These are phyloP conservation scores for Talaromyces atroroseus DNA, from an alignment of 2,329 filamentous ascomycete genomes.

Conservation along the genomic window DNA sequence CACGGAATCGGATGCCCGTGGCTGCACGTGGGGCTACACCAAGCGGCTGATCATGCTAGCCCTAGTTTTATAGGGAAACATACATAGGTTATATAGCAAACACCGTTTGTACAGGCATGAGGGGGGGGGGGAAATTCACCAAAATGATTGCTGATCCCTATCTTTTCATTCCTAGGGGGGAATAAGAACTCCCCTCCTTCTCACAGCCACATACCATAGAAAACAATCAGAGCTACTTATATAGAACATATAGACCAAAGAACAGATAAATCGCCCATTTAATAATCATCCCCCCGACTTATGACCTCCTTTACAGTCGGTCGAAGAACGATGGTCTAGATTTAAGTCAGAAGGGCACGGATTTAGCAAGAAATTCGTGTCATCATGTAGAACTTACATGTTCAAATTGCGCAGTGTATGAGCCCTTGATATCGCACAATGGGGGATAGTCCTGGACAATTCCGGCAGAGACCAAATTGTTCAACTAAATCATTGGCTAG, in stretches of 20 bases:
- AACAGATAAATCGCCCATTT: constrained; percentile 22
- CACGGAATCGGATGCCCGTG: constrained; percentile 22
- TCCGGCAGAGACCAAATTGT: constrained; percentile 74
- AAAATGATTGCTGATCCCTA: not conserved
- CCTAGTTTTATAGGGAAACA: not conserved
- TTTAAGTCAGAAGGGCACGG: constrained; percentile 1
- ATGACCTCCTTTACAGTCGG: constrained; percentile 83
- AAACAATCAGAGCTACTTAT: not conserved
- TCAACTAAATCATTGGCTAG: constrained; percentile 55
- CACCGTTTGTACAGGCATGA: not conserved
- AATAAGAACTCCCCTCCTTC: not conserved
- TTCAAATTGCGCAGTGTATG: constrained; percentile 90
- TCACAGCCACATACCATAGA: not conserved
- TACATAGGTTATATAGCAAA: not conserved
- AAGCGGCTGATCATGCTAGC: constrained; percentile 1
- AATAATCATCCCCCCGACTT: constrained; percentile 81
- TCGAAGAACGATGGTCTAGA: constrained; percentile 67
- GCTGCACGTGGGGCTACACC: constrained; percentile 34
- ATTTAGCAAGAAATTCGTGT: not conserved
- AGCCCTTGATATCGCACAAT: constrained; percentile 85
- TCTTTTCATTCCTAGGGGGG: not conserved
- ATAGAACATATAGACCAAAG: not conserved
- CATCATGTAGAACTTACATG: constrained; percentile 59
- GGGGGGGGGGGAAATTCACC: no score
- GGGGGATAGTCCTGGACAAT: constrained; percentile 90